These are phyloP conservation scores for Triglochin maritima DNA, from an alignment of 106 monocot species.

Conservation along the genomic window DNA sequence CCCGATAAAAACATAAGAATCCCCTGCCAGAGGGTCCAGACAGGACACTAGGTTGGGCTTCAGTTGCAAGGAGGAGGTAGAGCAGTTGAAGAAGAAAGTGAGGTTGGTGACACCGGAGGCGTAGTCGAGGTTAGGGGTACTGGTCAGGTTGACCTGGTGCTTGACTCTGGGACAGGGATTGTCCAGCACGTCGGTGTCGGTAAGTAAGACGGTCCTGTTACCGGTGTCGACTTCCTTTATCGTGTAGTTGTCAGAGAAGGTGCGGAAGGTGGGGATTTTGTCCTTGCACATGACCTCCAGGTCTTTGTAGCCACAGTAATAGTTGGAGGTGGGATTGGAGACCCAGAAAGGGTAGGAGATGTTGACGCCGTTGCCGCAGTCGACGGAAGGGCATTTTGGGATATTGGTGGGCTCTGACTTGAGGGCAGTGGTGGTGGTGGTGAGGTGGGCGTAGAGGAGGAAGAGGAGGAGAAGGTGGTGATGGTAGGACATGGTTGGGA, in stretches of 20 bases:
- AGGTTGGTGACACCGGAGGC: not conserved
- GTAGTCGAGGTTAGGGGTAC: not conserved
- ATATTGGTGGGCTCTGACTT: not conserved
- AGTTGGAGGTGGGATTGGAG: not conserved
- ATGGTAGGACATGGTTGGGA: too few species aligned
- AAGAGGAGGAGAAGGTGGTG: not conserved
- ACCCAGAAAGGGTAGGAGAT: conserved; percentile 9
- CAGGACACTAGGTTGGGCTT: too few species aligned
- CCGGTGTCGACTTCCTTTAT: not conserved
- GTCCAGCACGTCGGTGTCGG: not conserved
- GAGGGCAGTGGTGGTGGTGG: not conserved
- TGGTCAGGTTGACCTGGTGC: not conserved
- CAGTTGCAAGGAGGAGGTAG: too few species aligned
- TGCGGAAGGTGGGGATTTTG: not conserved
- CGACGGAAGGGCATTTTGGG: not conserved
- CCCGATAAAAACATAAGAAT: too few species aligned
- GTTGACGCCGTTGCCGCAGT: conserved; percentile 5
- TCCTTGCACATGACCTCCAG: not conserved
- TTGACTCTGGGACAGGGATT: not conserved
- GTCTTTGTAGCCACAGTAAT: not conserved
- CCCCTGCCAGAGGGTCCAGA: too few species aligned
- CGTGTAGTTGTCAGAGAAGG: conserved; percentile 1
- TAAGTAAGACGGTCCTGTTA: not conserved
- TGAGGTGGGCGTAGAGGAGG: not conserved
- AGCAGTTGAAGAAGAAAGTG: conserved; percentile 11